Percentiles rank a stretch among this genome's conserved stretches.
Evolutionary conservation across 495 filamentous ascomycete genomes (phyloP).

Genomic region (Darksidea phi): DNA sequence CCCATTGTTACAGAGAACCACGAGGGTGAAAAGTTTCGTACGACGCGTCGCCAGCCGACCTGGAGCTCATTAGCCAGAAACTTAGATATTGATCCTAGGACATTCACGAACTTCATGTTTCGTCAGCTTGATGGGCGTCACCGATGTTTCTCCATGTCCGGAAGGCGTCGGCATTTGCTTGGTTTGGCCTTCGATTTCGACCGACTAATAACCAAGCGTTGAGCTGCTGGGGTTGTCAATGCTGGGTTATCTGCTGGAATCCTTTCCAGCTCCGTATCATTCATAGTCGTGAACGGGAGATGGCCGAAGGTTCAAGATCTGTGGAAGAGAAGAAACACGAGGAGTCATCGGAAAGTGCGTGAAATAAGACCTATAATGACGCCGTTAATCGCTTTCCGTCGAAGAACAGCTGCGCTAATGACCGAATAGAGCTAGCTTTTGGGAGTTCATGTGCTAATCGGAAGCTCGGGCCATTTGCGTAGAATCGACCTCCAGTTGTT

Average conservation of each 20-base stretch:
- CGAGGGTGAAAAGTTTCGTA: constrained; percentile 42
- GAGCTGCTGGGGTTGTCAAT: constrained; percentile 25
- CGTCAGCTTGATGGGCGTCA: background rate
- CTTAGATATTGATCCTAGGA: background rate
- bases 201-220: constrained; percentile 7
- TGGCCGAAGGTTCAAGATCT: too few species aligned
- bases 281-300: constrained; percentile 8
- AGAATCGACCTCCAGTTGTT: too few species aligned
- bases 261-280: constrained; percentile 16
- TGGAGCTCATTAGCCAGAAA: background rate
- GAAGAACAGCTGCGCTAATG: too few species aligned
- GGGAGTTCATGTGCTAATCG: too few species aligned
- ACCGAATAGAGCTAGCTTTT: too few species aligned
- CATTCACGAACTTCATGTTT: constrained; percentile 31
- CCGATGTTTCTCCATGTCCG: background rate
- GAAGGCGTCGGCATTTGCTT: constrained; percentile 13
- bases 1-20: constrained; percentile 46
- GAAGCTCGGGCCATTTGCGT: too few species aligned
- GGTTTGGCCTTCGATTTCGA: constrained; percentile 10
- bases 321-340: too few species aligned
- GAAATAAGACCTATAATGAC: too few species aligned
- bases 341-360: too few species aligned
- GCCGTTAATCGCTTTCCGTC: too few species aligned
- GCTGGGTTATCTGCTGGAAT: constrained; percentile 34
- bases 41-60: constrained; percentile 40